phyloP scores from a whole-genome alignment of 306 rosid genomes.

The Phaseolus lunatus region DNA sequence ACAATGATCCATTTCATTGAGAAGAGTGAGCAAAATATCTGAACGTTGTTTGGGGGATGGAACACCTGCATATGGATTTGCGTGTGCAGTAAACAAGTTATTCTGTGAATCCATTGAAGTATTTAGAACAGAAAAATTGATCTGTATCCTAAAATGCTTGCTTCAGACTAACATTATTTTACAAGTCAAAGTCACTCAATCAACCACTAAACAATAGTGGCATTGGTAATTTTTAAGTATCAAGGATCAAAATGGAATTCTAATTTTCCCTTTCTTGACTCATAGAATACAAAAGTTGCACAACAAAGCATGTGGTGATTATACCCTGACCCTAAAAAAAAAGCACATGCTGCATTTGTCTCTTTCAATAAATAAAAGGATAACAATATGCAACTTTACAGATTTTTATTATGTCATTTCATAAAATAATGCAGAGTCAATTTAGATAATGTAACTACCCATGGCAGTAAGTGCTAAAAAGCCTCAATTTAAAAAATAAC shows the following conservation, averaged over 20 bases:
- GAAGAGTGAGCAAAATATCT: constrained; percentile 74
- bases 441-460: background rate
- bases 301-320: background rate
- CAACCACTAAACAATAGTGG: background rate
- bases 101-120: constrained; percentile 24
- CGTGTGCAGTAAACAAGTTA: constrained; percentile 13
- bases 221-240: constrained; percentile 20
- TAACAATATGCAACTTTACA: background rate
- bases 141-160: constrained; percentile 17
- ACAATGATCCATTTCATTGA: constrained; percentile 71
- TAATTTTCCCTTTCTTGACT: constrained; percentile 7
- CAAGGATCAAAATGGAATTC: constrained; percentile 13
- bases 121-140: constrained; percentile 23
- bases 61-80: constrained; percentile 71
- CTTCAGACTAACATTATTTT: constrained; percentile 1
- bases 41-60: constrained; percentile 78
- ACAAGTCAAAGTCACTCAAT: constrained; percentile 14
- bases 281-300: constrained; percentile 14
- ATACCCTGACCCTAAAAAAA: background rate
- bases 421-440: constrained; percentile 1
- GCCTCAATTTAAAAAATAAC: background rate
- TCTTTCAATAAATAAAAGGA: constrained; percentile 11
- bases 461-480: background rate
- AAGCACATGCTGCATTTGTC: constrained; percentile 21
- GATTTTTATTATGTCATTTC: constrained; percentile 12